Evolutionary conservation across 805 yeast species (phyloP).

Genomic region (Saturnispora dispora): DNA sequence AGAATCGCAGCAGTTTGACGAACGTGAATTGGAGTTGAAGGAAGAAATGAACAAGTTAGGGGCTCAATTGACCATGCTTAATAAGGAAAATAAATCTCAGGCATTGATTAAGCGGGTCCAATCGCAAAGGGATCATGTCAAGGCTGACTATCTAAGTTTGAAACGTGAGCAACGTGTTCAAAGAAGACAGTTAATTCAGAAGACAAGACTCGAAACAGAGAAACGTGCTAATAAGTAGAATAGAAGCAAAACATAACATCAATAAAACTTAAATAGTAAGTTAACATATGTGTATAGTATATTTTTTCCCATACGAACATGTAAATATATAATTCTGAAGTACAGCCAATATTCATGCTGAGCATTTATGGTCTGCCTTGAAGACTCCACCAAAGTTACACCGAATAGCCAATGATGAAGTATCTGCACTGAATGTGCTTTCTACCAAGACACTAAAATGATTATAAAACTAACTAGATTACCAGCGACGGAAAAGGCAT

Average conservation of each 20-base stretch:
- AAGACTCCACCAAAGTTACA: not conserved
- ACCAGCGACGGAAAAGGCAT: not conserved
- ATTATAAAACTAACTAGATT: conserved; percentile 4
- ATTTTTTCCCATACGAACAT: not conserved
- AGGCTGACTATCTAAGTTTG: not conserved
- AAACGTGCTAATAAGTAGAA: not conserved
- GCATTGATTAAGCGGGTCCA: not conserved
- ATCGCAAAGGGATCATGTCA: not conserved
- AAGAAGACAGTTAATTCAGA: conserved; percentile 1
- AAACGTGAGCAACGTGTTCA: not conserved
- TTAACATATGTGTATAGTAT: not conserved
- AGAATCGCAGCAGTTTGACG: conserved; percentile 1
- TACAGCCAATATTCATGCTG: not conserved
- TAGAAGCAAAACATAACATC: not conserved
- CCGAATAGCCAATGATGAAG: not conserved
- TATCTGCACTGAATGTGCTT: not conserved
- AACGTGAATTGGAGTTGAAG: not conserved
- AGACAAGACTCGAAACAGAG: not conserved
- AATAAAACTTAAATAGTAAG: too few relatives aligned
- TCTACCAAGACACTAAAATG: not conserved
- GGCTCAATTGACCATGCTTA: not conserved
- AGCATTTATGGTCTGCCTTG: not conserved
- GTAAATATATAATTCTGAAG: not conserved
- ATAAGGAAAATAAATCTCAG: not conserved
- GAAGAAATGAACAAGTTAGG: conserved; percentile 4